phyloP scores from a whole-genome alignment of 2,329 filamentous ascomycete species.

The Waltergamsia citrina region DNA sequence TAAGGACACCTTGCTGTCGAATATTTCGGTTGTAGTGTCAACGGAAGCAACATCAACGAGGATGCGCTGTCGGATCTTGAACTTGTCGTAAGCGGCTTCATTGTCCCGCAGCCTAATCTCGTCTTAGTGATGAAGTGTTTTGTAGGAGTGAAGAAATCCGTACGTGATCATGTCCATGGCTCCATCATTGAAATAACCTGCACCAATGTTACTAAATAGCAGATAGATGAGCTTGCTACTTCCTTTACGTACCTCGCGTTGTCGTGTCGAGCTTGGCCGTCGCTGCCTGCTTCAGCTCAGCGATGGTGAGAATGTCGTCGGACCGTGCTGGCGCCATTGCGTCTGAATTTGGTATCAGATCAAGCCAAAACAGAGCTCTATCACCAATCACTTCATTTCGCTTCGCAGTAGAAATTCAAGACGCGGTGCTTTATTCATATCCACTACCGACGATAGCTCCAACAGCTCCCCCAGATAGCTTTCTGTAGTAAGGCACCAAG shows the following conservation, averaged over 20 bases:
- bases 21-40: conserved; percentile 10
- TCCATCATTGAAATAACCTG: conserved; percentile 48
- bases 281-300: conserved; percentile 1
- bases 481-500: no score
- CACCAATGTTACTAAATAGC: not conserved
- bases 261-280: not conserved
- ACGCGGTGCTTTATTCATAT: no score
- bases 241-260: conserved; percentile 1
- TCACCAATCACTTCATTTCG: no score
- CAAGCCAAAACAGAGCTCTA: no score
- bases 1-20: conserved; percentile 24
- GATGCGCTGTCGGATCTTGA: conserved; percentile 31
- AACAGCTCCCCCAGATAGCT: no score
- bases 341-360: no score
- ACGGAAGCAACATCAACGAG: conserved; percentile 13
- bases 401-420: no score
- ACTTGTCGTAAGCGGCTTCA: conserved; percentile 38
- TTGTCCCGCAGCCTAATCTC: conserved; percentile 43
- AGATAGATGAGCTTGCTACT: not conserved
- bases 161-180: conserved; percentile 33
- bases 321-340: not conserved
- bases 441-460: no score
- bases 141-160: not conserved
- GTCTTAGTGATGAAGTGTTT: not conserved
- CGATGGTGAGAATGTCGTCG: conserved; percentile 1